Evolutionary conservation across 2,329 filamentous ascomycete genomes (phyloP), one percentile per base, ranked within the genome.

Genomic region (Colletotrichum abscissum): DNA sequence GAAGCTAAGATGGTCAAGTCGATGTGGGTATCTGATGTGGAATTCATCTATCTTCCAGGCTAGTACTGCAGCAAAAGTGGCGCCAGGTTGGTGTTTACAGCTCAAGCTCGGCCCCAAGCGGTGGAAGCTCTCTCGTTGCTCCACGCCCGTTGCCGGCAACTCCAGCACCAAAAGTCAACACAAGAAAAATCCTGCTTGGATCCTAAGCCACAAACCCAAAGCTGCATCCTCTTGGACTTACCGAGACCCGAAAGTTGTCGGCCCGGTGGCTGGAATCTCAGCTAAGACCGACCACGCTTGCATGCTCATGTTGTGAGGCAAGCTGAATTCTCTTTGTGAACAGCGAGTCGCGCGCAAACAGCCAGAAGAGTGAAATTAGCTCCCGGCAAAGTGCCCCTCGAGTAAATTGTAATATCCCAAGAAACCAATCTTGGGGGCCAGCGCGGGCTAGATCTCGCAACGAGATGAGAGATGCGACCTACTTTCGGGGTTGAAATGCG

Each of bases 61-160:
- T 49, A 46, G 63, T 38, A 54, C 52, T 58, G 52, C 63, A 58
- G 54, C 19, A 66, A 28, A 28, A 66, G 38, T 58, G 54, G 63
- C 63, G 63, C 63, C 54, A 54, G 52, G 49, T 35, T 33, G 63
- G 56, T 38, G 24, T 66, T 14, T 35, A 33, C 24, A 57, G 54
- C 52, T 57, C 38, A 42, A 42, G 38, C 33, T 57, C 46, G 52
- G 35, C 52, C 54, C 30, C 52, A 58, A 38, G 54, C 33, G 22
- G 12, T 35, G 33, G 33, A 58, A 66, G 54, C 54, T 49, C 57
- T 38, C 57, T 49, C 57, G 55, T 66, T 66, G 63, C 35, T 58
- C 52, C 54, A 42, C 30, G 38, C 38, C 38, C 16, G 38, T 42
- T 6, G 11, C 35, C 24, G 33, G 22, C 63, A n/a, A 26, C 30